Evolutionary conservation across 495 filamentous ascomycete genomes (phyloP).

Genomic region (Penicillium ochrochloron): DNA sequence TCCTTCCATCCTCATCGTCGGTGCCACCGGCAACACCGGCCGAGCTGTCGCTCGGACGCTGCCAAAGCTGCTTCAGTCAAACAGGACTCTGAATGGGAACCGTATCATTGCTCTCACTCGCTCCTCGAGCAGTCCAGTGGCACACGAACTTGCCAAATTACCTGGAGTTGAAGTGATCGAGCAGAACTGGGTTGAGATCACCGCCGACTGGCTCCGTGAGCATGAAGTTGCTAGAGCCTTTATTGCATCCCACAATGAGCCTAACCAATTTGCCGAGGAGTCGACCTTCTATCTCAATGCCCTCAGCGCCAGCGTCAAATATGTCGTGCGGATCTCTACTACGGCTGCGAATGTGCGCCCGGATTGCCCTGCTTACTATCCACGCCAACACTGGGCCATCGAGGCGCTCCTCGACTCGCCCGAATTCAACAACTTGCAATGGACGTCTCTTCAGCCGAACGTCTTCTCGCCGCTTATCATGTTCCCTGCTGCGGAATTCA

Average conservation of each 20-base stretch:
- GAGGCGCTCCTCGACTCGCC: constrained; percentile 44
- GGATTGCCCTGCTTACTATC: constrained; percentile 44
- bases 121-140: constrained; percentile 32
- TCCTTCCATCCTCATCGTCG: constrained; percentile 17
- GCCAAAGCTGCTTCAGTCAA: constrained; percentile 35
- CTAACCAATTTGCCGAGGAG: constrained; percentile 50
- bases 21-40: constrained; percentile 37
- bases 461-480: constrained; percentile 37
- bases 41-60: constrained; percentile 38
- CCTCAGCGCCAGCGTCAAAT: constrained; percentile 48
- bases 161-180: constrained; percentile 47
- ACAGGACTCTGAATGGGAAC: constrained; percentile 30
- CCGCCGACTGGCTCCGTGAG: constrained; percentile 46
- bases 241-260: constrained; percentile 47
- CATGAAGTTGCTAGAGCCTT: constrained; percentile 46
- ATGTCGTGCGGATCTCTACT: constrained; percentile 55
- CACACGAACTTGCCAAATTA: constrained; percentile 40
- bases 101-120: constrained; percentile 49
- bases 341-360: constrained; percentile 48
- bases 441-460: constrained; percentile 54
- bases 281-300: constrained; percentile 41
- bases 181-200: constrained; percentile 50
- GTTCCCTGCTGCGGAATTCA: constrained; percentile 30
- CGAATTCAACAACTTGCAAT: constrained; percentile 45
- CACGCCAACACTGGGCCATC: constrained; percentile 52